Base-by-base conservation (phyloP, 208 protist genomes). In the Trypanosoma cruzi region DNA sequence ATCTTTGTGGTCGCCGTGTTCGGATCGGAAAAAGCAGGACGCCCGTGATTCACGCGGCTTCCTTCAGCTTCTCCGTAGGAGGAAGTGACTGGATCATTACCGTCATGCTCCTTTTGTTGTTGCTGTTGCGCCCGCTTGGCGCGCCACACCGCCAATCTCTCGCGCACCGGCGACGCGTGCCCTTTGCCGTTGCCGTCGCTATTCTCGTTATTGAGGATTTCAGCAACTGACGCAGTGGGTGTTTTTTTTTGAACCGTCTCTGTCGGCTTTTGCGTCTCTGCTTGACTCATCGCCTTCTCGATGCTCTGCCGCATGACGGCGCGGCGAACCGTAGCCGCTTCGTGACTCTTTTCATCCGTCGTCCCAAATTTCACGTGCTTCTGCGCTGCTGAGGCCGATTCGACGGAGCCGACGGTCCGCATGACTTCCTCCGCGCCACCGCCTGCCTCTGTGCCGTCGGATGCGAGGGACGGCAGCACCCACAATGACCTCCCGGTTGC, bases 401-500 rank as follows among this genome's bases (percentile, higher is more conserved):
- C 32, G 55, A 77, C 70, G 31, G 70, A 61, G 31, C 70, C 70
- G 37, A 75, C 52, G 8, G 54, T 57, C 22, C 24, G 55, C 70
- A 75, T 68, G 11, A 22, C 56, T 20, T 60, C 54, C 8, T 65
- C 61, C 20, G 34, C 57, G 22, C n/a, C 11, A n/a, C 59, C 32
- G 22, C 16, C 36, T 10, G 29, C 29, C 13, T 73, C 58, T 1
- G 29, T 22, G 22, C 77, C 77, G 46, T 69, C 71, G 6, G 48
- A 24, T 37, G 77, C 73, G 26, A 89, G 68, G n/a, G 66, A 42
- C 4, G 86, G 86, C 22, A 92, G 78, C 60, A 89, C 77, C 86
- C 86, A 92, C 7, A 92, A 73, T 11, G 84, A 86, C 46, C 55
- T 48, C 20, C 71, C 62, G 13, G 58, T 73, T 0, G 34, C 42